Evolutionary conservation across 1,139 yeast genomes (phyloP).

Genomic region (Blastobotrys indianensis): DNA sequence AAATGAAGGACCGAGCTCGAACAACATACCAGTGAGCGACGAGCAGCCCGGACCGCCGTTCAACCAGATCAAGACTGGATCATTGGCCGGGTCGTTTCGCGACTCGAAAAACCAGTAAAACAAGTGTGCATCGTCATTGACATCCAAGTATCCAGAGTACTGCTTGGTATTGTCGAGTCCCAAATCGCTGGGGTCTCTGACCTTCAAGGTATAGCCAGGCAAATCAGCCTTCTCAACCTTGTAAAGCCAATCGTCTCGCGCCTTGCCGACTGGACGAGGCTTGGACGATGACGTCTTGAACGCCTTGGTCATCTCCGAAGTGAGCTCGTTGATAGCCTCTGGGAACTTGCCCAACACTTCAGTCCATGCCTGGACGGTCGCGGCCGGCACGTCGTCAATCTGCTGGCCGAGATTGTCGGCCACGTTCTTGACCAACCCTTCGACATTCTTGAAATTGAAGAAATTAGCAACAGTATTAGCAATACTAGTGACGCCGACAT

Average conservation of each 20-base stretch:
- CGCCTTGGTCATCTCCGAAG: conserved; percentile 7
- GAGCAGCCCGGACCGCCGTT: conserved; percentile 79
- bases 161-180: conserved; percentile 40
- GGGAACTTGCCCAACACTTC: conserved; percentile 21
- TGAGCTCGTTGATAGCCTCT: conserved; percentile 10
- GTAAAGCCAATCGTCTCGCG: conserved; percentile 23
- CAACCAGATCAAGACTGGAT: conserved; percentile 63
- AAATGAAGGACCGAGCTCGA: conserved; percentile 62
- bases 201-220: conserved; percentile 32
- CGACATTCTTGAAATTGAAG: conserved; percentile 8
- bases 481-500: not conserved
- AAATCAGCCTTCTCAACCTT: conserved; percentile 27
- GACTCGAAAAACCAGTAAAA: conserved; percentile 76
- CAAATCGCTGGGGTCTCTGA: conserved; percentile 20
- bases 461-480: conserved; percentile 11
- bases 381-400: conserved; percentile 24
- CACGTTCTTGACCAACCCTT: conserved; percentile 14
- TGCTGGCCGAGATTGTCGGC: conserved; percentile 26
- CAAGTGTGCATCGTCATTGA: conserved; percentile 74
- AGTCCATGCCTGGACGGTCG: conserved; percentile 28
- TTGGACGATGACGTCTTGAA: conserved; percentile 3
- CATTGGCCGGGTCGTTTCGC: conserved; percentile 57
- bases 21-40: conserved; percentile 54
- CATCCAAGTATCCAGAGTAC: conserved; percentile 62
- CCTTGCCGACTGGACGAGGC: conserved; percentile 26